These are phyloP conservation scores for Gymnopilus dilepis DNA, from an alignment of 768 basidiomycete species.

Conservation along the genomic window DNA sequence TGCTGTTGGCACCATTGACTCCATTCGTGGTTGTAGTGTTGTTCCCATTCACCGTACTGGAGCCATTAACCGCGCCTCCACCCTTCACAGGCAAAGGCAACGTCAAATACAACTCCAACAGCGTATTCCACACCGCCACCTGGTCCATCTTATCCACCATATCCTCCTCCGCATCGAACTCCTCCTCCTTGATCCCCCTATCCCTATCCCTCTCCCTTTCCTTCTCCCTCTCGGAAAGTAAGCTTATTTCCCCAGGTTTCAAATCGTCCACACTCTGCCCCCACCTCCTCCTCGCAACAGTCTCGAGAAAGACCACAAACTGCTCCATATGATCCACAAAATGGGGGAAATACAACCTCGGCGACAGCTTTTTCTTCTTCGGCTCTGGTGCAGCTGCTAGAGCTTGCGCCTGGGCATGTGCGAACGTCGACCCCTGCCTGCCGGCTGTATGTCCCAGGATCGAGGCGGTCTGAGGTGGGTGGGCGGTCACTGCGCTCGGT, in stretches of 20 bases:
- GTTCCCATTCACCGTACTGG: no score
- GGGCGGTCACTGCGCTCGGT: constrained; percentile 10
- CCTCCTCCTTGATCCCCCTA: no score
- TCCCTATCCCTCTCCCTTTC: constrained; percentile 8
- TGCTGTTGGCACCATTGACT: not conserved
- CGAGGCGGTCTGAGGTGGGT: not conserved
- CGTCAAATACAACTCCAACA: constrained; percentile 90
- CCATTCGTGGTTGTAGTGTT: not conserved
- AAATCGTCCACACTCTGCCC: constrained; percentile 65
- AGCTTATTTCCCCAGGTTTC: constrained; percentile 28
- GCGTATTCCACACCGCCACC: constrained; percentile 91
- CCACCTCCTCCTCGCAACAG: constrained; percentile 82
- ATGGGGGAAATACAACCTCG: constrained; percentile 88
- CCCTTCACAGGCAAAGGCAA: constrained; percentile 39
- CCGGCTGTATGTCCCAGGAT: not conserved
- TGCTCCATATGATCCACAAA: constrained; percentile 88
- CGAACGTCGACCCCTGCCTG: not conserved
- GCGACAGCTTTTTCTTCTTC: constrained; percentile 68
- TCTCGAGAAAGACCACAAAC: constrained; percentile 89
- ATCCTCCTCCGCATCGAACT: constrained; percentile 44
- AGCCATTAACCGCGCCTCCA: not conserved
- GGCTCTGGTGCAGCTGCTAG: constrained; percentile 25
- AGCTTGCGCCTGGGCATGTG: not conserved
- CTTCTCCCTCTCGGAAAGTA: constrained; percentile 22
- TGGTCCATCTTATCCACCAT: constrained; percentile 67